Percentiles rank a stretch among this genome's conserved stretches.
Conservation (phyloP, 1,139 yeast species). For the Hanseniaspora uvarum region DNA sequence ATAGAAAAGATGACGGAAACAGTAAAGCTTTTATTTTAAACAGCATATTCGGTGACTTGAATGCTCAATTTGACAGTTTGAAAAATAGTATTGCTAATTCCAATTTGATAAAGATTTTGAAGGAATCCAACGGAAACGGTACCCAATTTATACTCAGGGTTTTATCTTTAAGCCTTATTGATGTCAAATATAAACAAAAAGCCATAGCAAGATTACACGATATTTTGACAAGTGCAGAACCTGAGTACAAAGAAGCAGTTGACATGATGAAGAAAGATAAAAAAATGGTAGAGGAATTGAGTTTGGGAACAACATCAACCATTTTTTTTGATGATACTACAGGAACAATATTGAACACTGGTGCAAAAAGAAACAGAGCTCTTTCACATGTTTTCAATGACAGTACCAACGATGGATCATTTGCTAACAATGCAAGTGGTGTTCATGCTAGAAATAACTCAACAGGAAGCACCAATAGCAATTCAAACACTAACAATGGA, state of each 20-base stretch:
- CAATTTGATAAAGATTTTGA: constrained; percentile 29
- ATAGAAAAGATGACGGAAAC: constrained; percentile 46
- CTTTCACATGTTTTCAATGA: constrained; percentile 14
- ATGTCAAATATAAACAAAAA: constrained; percentile 46
- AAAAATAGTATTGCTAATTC: constrained; percentile 22
- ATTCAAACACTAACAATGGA: no score
- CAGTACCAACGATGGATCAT: not conserved
- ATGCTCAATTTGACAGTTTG: constrained; percentile 26
- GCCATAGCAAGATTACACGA: constrained; percentile 52
- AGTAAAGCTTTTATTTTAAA: constrained; percentile 56
- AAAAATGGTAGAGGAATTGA: constrained; percentile 86
- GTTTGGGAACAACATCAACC: constrained; percentile 36
- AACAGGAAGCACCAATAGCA: not conserved
- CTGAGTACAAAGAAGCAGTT: constrained; percentile 24
- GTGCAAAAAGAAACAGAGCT: constrained; percentile 3
- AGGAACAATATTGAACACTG: not conserved
- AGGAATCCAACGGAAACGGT: constrained; percentile 40
- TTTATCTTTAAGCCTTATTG: constrained; percentile 54
- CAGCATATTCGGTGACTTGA: constrained; percentile 49
- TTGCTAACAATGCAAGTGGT: not conserved
- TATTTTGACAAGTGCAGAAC: constrained; percentile 49
- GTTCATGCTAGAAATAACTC: constrained; percentile 4
- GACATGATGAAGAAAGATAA: constrained; percentile 63
- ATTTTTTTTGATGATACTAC: not conserved
- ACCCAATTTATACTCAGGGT: constrained; percentile 77